A percentile compares a stretch with the other conserved stretches of the same genome.
These are phyloP conservation scores for Euphorbia tirucalli DNA, from an alignment of 345 rosid genomes.

Conservation along the genomic window DNA sequence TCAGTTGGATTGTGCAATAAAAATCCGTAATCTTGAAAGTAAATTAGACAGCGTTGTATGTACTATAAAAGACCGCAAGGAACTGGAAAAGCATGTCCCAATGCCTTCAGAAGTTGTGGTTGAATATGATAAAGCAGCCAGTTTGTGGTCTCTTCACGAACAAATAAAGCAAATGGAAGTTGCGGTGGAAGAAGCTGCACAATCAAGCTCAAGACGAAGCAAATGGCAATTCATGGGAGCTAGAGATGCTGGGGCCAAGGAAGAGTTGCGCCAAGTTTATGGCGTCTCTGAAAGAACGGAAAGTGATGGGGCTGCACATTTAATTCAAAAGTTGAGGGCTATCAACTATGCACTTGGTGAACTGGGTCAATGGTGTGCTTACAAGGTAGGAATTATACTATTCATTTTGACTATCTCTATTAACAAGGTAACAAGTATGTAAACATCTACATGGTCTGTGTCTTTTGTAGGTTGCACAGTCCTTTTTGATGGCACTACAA, in stretches of 20 bases:
- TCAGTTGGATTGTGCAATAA: conserved; percentile 95
- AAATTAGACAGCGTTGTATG: conserved; percentile 89
- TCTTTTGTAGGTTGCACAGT: conserved; percentile 74
- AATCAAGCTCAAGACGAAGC: conserved; percentile 77
- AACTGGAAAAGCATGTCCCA: conserved; percentile 93
- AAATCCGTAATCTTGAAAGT: conserved; percentile 96
- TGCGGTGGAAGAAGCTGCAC: conserved; percentile 93
- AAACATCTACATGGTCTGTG: neutral
- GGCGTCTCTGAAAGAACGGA: conserved; percentile 98
- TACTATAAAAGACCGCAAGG: conserved; percentile 92
- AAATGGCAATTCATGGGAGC: conserved; percentile 99
- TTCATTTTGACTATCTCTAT: conserved; percentile 16
- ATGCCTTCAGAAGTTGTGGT: conserved; percentile 91
- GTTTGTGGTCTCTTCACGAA: conserved; percentile 94
- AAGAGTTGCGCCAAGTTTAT: conserved; percentile 89
- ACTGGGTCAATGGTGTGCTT: conserved; percentile 99
- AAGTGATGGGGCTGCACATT: conserved; percentile 96
- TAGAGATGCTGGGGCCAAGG: conserved; percentile 98
- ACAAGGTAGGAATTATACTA: conserved; percentile 54
- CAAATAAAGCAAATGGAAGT: conserved; percentile 83
- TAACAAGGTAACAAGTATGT: neutral
- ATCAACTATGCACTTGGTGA: conserved; percentile 90
- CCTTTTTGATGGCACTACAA: conserved; percentile 85
- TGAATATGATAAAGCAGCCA: conserved; percentile 94
- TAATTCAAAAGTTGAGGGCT: conserved; percentile 92